Evolutionary conservation across 2,329 filamentous ascomycete genomes (phyloP).

Genomic region (Dactylellina haptotyla): DNA sequence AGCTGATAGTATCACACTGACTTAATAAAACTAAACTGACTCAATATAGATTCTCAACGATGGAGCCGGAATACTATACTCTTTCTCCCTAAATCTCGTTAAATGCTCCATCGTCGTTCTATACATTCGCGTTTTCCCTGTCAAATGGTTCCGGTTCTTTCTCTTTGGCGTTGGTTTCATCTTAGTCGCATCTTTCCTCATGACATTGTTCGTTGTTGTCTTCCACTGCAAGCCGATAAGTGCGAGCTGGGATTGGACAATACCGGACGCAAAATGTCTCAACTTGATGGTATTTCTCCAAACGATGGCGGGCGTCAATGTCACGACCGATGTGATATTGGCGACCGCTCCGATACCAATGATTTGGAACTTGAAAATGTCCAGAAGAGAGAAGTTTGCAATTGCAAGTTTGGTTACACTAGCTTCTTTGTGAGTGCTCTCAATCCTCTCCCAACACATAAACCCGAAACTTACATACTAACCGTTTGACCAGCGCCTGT

Average conservation of each 20-base stretch:
- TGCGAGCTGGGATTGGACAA: conserved; percentile 51
- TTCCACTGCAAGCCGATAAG: conserved; percentile 45
- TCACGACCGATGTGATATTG: conserved; percentile 42
- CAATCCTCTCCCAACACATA: neutral
- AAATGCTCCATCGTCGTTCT: conserved; percentile 45
- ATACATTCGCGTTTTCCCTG: conserved; percentile 44
- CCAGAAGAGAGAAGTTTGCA: conserved; percentile 39
- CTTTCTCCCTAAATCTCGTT: conserved; percentile 43
- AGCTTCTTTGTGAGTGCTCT: conserved; percentile 36
- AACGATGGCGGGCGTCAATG: conserved; percentile 46
- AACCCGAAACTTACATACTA: neutral
- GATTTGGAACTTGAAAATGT: conserved; percentile 53
- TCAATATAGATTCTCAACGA: conserved; percentile 29
- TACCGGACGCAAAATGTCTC: conserved; percentile 37
- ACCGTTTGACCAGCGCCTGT: conserved; percentile 18
- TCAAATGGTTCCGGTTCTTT: conserved; percentile 40
- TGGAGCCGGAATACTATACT: conserved; percentile 47
- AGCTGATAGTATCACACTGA: neutral
- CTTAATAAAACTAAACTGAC: neutral
- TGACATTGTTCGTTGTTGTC: conserved; percentile 42
- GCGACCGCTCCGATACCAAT: conserved; percentile 46
- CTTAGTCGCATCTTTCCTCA: conserved; percentile 32
- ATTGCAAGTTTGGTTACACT: conserved; percentile 40
- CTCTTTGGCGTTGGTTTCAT: conserved; percentile 40
- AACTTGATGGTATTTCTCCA: conserved; percentile 40